Evolutionary conservation across 2,329 filamentous ascomycete genomes (phyloP).

Genomic region (Aspergillus persii): DNA sequence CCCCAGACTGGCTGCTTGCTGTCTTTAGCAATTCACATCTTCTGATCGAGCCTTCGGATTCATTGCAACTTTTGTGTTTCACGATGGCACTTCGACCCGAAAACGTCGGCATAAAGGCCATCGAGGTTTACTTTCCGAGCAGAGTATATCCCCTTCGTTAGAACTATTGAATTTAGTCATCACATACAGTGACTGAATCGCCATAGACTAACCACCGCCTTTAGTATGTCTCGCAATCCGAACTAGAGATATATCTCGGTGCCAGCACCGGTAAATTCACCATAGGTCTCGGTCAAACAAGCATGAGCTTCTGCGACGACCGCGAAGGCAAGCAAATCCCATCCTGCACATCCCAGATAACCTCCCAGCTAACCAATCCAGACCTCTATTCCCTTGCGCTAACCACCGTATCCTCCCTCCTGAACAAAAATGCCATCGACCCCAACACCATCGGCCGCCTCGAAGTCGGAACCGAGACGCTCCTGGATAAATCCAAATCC

Average conservation of each 20-base stretch:
- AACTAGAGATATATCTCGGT: conserved; percentile 84
- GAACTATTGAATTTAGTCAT: background rate
- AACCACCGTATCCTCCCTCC: conserved; percentile 72
- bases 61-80: conserved; percentile 14
- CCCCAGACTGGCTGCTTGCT: background rate
- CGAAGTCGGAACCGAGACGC: conserved; percentile 82
- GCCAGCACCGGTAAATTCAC: conserved; percentile 82
- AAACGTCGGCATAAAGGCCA: conserved; percentile 90
- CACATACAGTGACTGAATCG: background rate
- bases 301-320: conserved; percentile 90
- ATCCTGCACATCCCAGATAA: background rate
- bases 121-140: conserved; percentile 83
- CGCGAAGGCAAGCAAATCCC: conserved; percentile 65
- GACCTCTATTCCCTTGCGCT: conserved; percentile 86
- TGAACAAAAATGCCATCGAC: conserved; percentile 82
- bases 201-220: conserved; percentile 10
- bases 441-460: conserved; percentile 73
- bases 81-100: conserved; percentile 73
- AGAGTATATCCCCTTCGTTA: conserved; percentile 60
- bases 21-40: background rate
- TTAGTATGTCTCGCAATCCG: conserved; percentile 80
- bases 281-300: conserved; percentile 85
- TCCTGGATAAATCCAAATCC: conserved; percentile 87
- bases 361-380: conserved; percentile 44
- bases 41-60: background rate